phyloP scores from a whole-genome alignment of 139 green algal species.

The Closterium sp. region DNA sequence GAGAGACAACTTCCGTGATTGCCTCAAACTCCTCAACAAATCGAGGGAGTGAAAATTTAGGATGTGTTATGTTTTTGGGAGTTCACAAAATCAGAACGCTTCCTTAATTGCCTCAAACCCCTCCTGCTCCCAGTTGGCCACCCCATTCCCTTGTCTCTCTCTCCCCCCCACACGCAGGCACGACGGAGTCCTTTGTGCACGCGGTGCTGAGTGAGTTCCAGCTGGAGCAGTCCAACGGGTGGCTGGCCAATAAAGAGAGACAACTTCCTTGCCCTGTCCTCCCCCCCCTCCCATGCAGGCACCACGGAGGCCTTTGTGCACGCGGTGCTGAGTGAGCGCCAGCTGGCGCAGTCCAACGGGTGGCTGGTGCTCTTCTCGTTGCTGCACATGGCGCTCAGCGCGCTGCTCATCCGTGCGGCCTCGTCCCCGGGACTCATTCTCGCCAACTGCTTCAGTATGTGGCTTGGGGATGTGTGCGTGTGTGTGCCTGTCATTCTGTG shows the following conservation, averaged over 20 bases:
- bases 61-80: too few relatives aligned
- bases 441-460: constrained; percentile 54
- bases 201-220: constrained; percentile 13
- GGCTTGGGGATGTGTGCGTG: background rate
- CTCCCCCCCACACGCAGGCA: constrained; percentile 7
- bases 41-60: too few relatives aligned
- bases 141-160: too few relatives aligned
- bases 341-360: constrained; percentile 36
- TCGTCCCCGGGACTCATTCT: constrained; percentile 51
- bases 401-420: constrained; percentile 19
- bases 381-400: constrained; percentile 38
- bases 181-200: constrained; percentile 48
- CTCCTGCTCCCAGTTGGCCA: too few relatives aligned
- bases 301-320: constrained; percentile 50
- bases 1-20: too few relatives aligned
- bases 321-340: constrained; percentile 12
- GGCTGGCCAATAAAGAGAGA: background rate
- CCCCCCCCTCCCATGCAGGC: background rate
- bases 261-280: background rate
- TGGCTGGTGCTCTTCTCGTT: constrained; percentile 52
- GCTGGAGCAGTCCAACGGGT: constrained; percentile 37
- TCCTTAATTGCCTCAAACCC: too few relatives aligned
- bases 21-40: too few relatives aligned
- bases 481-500: background rate
- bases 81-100: too few relatives aligned